phyloP scores from a whole-genome alignment of 495 filamentous ascomycete genomes.

The Penicillium cinerascens region DNA sequence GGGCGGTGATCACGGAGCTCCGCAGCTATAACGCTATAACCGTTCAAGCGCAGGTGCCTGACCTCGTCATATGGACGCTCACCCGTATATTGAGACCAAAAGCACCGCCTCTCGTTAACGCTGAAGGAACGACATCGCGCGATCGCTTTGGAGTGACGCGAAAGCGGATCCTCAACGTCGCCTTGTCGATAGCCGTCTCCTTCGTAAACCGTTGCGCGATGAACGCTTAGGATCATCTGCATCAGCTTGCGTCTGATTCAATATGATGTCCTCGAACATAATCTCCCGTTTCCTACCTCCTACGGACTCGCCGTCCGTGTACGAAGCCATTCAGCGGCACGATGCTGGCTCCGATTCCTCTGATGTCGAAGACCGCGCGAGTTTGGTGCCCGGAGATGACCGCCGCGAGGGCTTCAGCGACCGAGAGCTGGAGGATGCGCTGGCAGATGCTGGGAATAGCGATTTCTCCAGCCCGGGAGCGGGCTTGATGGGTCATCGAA shows the following conservation, averaged over 20 bases:
- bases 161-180: neutral
- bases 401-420: conserved; percentile 63
- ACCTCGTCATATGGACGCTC: neutral
- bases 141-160: neutral
- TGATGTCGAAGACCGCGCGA: conserved; percentile 65
- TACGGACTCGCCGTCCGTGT: conserved; percentile 62
- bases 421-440: conserved; percentile 65
- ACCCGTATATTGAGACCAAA: neutral
- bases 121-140: neutral
- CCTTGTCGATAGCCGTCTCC: neutral
- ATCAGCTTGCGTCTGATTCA: conserved; percentile 14
- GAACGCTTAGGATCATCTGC: conserved; percentile 1
- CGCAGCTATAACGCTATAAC: neutral
- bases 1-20: neutral
- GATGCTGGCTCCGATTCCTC: conserved; percentile 55
- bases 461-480: conserved; percentile 56
- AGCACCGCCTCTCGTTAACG: neutral
- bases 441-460: conserved; percentile 61
- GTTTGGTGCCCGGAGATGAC: conserved; percentile 66
- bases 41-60: neutral
- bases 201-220: conserved; percentile 7
- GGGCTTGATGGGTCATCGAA: conserved; percentile 28
- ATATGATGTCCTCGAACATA: conserved; percentile 73
- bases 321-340: conserved; percentile 63
- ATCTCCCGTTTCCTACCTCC: conserved; percentile 70